A percentile compares a stretch with the other conserved stretches of the same genome.
Conservation (phyloP, 352 stramenopile species). For the Aphanomyces invadans region DNA sequence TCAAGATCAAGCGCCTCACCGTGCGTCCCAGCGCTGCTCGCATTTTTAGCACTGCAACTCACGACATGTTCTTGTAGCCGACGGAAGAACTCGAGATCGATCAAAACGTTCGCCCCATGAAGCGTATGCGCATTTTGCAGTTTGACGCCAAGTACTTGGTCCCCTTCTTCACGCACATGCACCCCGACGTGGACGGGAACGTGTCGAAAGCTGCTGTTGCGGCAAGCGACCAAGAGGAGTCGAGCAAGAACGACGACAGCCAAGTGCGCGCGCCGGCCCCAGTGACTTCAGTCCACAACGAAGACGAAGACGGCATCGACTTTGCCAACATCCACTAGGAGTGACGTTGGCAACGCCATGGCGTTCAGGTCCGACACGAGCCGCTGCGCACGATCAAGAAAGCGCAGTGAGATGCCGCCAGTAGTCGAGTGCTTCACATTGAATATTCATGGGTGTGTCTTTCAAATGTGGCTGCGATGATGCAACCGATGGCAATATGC, state of each 20-base stretch:
- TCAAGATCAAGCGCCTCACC: conserved; percentile 79
- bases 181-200: conserved; percentile 38
- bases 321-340: conserved; percentile 22
- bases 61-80: conserved; percentile 28
- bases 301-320: conserved; percentile 24
- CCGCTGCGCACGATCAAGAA: too few species aligned
- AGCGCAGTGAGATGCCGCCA: too few species aligned
- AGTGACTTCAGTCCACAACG: not conserved
- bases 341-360: too few species aligned
- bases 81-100: conserved; percentile 68
- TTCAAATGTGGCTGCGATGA: too few species aligned
- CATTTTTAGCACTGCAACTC: too few species aligned
- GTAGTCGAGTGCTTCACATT: too few species aligned
- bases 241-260: not conserved
- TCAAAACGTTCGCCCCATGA: conserved; percentile 69
- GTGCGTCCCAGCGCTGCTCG: conserved; percentile 31
- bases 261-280: not conserved
- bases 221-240: not conserved
- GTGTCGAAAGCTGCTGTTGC: not conserved
- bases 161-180: conserved; percentile 68
- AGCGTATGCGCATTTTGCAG: conserved; percentile 71
- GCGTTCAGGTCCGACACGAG: too few species aligned
- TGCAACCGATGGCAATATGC: too few species aligned
- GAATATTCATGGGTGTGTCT: too few species aligned
- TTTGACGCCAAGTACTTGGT: conserved; percentile 86